Evolutionary conservation across 805 yeast genomes (phyloP), one percentile per base, ranked within the genome.

Genomic region (Zygotorulaspora danielsina): DNA sequence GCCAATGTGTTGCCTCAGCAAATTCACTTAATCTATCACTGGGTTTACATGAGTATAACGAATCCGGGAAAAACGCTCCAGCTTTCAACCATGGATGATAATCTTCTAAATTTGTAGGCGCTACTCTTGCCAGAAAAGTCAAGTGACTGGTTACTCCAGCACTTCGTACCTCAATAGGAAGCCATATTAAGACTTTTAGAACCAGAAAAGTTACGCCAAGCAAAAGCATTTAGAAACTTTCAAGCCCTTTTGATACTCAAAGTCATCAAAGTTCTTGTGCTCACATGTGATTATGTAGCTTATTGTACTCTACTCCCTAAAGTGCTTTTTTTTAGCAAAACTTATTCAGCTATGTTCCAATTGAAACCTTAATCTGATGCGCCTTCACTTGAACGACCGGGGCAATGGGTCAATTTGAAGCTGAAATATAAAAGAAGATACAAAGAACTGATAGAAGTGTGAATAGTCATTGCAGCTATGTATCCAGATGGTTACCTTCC

Each of bases 1-100:
- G 85, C 87, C 88, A 81, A 53, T 81, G 87, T 0, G 79, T 66
- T 19, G 64, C 72, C 55, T 81, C 88, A 3, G 84, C 81, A 35
- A 56, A 53, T 10, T 50, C 44, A 17, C 43, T 41, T 52, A 57
- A 53, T 2, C 71, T 70, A 8, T 70, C 68, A 3, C 73, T 65
- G 3, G 73, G 76, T 35, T 72, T 59, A 55, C 87, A 81, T 24
- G 73, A 66, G 56, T 81, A 81, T 50, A 79, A 75, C 0, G 82
- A 76, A 54, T 81, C 88, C 0, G 88, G 88, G 50, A 75, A 77
- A 53, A 81, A 81, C 0, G 83, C 70, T 0, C 87, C 88, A 1
- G 82, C 72, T 11, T 74, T 58, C n/a, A 71, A 47, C 33, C 57
- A 67, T 3, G 66, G 54, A 2, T 50, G 31, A 19, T 51, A 55